Evolutionary conservation across 768 basidiomycete genomes (phyloP).

Genomic region (Termitomyces sp.): DNA sequence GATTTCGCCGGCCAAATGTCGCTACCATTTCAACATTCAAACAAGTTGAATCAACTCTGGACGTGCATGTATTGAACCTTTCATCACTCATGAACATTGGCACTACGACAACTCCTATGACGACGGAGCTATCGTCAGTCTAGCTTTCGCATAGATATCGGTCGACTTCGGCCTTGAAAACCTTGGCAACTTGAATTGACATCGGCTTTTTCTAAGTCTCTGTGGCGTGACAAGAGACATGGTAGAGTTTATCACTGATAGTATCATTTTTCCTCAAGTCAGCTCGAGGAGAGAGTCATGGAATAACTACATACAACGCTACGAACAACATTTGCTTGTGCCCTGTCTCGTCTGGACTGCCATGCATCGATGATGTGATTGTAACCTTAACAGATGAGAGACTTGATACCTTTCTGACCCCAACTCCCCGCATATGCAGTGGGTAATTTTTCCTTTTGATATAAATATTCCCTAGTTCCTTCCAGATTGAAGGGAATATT

Average conservation of each 20-base stretch:
- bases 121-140: background rate
- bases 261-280: background rate
- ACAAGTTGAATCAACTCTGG: too few species aligned
- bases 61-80: background rate
- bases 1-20: background rate
- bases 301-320: background rate
- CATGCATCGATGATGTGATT: background rate
- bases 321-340: background rate
- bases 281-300: background rate
- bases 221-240: constrained; percentile 1
- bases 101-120: background rate
- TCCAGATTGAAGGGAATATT: background rate
- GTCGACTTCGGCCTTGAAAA: background rate
- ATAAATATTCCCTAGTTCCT: background rate
- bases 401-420: background rate
- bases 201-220: background rate
- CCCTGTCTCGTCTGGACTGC: background rate
- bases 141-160: background rate
- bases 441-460: background rate
- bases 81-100: background rate
- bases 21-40: background rate
- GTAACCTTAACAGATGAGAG: background rate
- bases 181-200: background rate
- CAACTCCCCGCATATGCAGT: background rate
- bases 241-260: constrained; percentile 6